Conservation (phyloP, 768 basidiomycete species). For the Guyanaporus albipodus region DNA sequence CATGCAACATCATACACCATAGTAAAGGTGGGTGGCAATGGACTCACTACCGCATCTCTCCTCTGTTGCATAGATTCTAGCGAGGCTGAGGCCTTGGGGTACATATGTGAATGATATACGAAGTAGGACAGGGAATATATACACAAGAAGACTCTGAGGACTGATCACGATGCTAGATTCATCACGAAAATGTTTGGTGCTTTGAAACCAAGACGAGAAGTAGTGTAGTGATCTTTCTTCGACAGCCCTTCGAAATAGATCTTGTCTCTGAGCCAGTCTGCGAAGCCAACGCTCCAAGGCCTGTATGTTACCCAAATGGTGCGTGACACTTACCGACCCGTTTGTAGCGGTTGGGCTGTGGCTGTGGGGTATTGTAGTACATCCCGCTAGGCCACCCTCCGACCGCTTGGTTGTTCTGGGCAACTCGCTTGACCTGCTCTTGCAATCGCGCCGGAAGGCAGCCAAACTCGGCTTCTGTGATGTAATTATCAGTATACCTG, state of each 20-base stretch:
- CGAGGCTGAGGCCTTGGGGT: too few relatives aligned
- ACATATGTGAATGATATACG: slow-evolving; percentile 3
- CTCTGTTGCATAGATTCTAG: too few relatives aligned
- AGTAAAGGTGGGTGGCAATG: too few relatives aligned
- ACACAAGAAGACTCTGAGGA: neutral
- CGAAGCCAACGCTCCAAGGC: neutral
- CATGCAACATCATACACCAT: too few relatives aligned
- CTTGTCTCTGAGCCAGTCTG: slow-evolving; percentile 77
- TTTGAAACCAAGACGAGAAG: slow-evolving; percentile 62
- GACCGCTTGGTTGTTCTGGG: slow-evolving; percentile 35
- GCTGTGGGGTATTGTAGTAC: slow-evolving; percentile 46
- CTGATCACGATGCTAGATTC: slow-evolving; percentile 48
- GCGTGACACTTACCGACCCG: slow-evolving; percentile 55
- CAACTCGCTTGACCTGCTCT: slow-evolving; percentile 65
- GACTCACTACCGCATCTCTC: too few relatives aligned
- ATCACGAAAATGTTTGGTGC: slow-evolving; percentile 80
- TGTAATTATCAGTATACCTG: slow-evolving; percentile 66
- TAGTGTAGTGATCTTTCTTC: slow-evolving; percentile 57
- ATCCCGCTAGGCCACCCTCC: slow-evolving; percentile 34
- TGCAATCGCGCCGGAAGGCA: slow-evolving; percentile 60
- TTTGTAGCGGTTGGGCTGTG: slow-evolving; percentile 47
- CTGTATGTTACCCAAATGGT: neutral
- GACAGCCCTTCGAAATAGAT: slow-evolving; percentile 63
- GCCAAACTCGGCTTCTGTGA: slow-evolving; percentile 64
- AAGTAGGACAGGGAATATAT: slow-evolving; percentile 10